A percentile compares a stretch with the other conserved stretches of the same genome.
Evolutionary conservation across 495 filamentous ascomycete species (phyloP).

Genomic region (Haplographium delicatum): DNA sequence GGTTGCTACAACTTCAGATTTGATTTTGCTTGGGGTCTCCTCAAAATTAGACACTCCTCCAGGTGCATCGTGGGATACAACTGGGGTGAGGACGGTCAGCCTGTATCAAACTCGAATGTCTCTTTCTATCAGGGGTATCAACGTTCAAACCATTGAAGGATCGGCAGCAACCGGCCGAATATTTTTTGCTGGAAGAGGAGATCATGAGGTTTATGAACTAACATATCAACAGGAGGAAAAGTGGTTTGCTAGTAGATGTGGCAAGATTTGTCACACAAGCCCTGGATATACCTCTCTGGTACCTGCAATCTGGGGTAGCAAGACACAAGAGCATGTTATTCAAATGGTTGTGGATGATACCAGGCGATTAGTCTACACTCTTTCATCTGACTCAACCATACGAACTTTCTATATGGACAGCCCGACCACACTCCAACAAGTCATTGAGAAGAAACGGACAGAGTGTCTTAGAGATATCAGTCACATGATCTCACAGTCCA

Average conservation of each 20-base stretch:
- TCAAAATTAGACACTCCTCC: slow-evolving; percentile 34
- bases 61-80: slow-evolving; percentile 32
- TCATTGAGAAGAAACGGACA: slow-evolving; percentile 51
- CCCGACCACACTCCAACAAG: slow-evolving; percentile 43
- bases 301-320: slow-evolving; percentile 50
- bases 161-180: slow-evolving; percentile 75
- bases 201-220: slow-evolving; percentile 86
- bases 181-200: slow-evolving; percentile 77
- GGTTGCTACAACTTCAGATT: slow-evolving; percentile 76
- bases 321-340: slow-evolving; percentile 54
- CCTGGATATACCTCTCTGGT: slow-evolving; percentile 68
- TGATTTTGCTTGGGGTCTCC: slow-evolving; percentile 77
- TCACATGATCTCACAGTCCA: slow-evolving; percentile 68
- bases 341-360: slow-evolving; percentile 86
- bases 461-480: slow-evolving; percentile 58
- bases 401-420: slow-evolving; percentile 74
- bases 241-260: slow-evolving; percentile 83
- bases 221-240: slow-evolving; percentile 94
- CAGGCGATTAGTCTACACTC: slow-evolving; percentile 80
- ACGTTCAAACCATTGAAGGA: slow-evolving; percentile 70
- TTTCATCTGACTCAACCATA: slow-evolving; percentile 80
- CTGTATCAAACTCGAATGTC: slow-evolving; percentile 84
- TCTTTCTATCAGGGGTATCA: slow-evolving; percentile 61
- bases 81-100: slow-evolving; percentile 63
- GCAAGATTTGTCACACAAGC: slow-evolving; percentile 79